A percentile compares a stretch with the other conserved stretches of the same genome.
Evolutionary conservation across 257 asterid genomes (phyloP).

Genomic region (Plantago ovata): DNA sequence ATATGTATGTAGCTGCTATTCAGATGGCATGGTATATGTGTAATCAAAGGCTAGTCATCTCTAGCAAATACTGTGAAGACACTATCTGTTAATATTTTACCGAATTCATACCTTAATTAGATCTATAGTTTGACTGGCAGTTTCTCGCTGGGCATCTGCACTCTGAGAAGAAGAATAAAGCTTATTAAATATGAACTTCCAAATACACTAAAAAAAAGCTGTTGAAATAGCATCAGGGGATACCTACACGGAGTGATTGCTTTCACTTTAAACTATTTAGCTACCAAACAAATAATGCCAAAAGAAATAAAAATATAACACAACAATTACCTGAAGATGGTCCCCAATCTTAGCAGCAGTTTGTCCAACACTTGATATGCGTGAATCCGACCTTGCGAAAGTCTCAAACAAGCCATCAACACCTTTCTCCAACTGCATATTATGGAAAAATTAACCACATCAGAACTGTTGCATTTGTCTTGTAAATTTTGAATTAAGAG

Average conservation of each 20-base stretch:
- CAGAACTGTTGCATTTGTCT: constrained; percentile 12
- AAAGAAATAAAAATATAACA: constrained; percentile 8
- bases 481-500: constrained; percentile 15
- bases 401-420: constrained; percentile 95
- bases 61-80: constrained; percentile 3
- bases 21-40: background rate
- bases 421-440: constrained; percentile 90
- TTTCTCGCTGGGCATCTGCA: constrained; percentile 99
- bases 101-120: constrained; percentile 70
- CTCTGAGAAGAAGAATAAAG: constrained; percentile 44
- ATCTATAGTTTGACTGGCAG: constrained; percentile 95
- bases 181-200: constrained; percentile 10
- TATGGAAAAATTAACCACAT: constrained; percentile 14
- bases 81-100: constrained; percentile 1
- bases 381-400: constrained; percentile 91
- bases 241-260: constrained; percentile 8
- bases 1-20: constrained; percentile 21
- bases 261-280: background rate
- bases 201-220: constrained; percentile 9
- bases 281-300: background rate
- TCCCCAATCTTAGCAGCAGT: constrained; percentile 99
- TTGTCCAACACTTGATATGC: constrained; percentile 98
- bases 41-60: constrained; percentile 8
- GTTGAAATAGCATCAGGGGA: constrained; percentile 5
- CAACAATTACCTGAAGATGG: constrained; percentile 76